Conservation (phyloP, 129 eudicot species). For the Lonicera japonica region DNA sequence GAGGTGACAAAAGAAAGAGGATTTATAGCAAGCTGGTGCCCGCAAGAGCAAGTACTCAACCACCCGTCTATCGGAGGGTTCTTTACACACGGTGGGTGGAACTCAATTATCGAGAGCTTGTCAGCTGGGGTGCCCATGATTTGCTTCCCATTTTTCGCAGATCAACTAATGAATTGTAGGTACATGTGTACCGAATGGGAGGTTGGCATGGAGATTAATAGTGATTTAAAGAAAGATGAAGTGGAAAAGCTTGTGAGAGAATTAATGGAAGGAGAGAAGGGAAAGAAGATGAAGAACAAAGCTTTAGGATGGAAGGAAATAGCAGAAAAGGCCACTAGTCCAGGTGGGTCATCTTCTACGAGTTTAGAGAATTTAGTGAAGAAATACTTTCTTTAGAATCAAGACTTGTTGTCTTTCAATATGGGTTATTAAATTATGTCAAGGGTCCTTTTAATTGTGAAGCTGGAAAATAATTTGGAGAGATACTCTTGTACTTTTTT, state of each 20-base stretch:
- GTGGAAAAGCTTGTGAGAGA: background rate
- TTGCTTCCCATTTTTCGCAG: background rate
- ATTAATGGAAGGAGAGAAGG: background rate
- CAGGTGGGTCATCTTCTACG: no score
- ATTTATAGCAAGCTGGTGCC: background rate
- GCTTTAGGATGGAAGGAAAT: background rate
- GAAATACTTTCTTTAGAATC: no score
- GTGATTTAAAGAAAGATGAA: background rate
- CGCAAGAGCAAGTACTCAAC: background rate
- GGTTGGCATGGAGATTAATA: background rate
- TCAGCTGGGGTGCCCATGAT: background rate
- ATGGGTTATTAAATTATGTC: no score
- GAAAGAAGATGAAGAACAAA: background rate
- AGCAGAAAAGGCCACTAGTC: no score
- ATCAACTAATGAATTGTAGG: background rate
- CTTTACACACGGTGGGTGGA: background rate
- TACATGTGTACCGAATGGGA: background rate
- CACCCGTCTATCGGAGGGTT: background rate
- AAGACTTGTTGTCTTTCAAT: no score
- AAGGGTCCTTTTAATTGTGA: no score
- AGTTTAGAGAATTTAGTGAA: no score
- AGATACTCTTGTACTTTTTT: no score
- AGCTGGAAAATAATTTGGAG: no score
- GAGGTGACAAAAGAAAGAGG: background rate
- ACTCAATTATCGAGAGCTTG: background rate